Percentiles rank a stretch among this genome's conserved stretches.
These are phyloP conservation scores for Porogramme epimiltina DNA, from an alignment of 1,284 basidiomycete species.

Conservation along the genomic window DNA sequence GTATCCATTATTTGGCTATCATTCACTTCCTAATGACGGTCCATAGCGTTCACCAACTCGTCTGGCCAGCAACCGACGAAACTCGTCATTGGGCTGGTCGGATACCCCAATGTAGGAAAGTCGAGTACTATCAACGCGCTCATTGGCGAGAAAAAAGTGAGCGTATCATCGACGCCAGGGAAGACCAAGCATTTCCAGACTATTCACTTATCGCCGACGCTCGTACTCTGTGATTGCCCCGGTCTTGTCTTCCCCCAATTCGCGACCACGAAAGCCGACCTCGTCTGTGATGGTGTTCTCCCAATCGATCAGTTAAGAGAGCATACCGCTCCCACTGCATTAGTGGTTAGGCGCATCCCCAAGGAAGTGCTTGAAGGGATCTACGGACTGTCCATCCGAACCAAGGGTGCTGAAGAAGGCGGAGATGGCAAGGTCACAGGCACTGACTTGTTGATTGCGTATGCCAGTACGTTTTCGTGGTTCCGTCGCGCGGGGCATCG, in stretches of 20 bases:
- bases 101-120: constrained; percentile 99
- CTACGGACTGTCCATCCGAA: constrained; percentile 86
- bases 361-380: constrained; percentile 85
- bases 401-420: constrained; percentile 77
- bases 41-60: constrained; percentile 64
- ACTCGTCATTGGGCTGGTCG: constrained; percentile 91
- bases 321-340: constrained; percentile 83
- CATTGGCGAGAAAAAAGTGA: constrained; percentile 95
- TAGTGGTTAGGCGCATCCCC: constrained; percentile 84
- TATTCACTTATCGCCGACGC: constrained; percentile 85
- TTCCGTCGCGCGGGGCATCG: neutral
- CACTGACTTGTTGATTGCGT: constrained; percentile 84
- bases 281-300: constrained; percentile 96
- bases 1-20: constrained; percentile 22
- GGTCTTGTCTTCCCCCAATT: constrained; percentile 99
- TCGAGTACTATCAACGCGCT: constrained; percentile 97
- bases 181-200: constrained; percentile 99
- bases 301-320: constrained; percentile 99
- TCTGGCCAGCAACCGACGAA: constrained; percentile 66
- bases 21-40: constrained; percentile 1
- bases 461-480: constrained; percentile 78
- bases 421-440: constrained; percentile 81
- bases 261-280: constrained; percentile 91
- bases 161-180: constrained; percentile 95
- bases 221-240: constrained; percentile 97